Evolutionary conservation across 352 stramenopile genomes (phyloP).

Genomic region (Pythium apleroticum): DNA sequence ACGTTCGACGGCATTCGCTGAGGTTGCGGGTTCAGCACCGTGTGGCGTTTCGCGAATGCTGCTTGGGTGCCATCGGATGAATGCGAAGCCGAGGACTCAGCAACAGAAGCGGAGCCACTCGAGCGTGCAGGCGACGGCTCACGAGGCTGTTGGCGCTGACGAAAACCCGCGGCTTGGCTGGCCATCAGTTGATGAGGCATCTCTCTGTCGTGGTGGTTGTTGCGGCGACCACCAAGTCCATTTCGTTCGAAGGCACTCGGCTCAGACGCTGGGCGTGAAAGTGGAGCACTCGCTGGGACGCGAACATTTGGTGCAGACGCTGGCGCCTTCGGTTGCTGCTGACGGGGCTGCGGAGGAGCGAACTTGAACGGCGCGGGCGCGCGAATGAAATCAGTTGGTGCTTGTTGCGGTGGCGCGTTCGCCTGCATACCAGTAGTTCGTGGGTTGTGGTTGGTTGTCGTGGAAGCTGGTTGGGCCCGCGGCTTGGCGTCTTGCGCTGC

Average conservation of each 20-base stretch:
- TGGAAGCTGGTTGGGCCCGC: too few species aligned
- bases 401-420: neutral
- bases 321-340: neutral
- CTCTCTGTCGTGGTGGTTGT: neutral
- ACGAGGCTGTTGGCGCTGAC: neutral
- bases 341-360: neutral
- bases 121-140: neutral
- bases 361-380: constrained; percentile 2
- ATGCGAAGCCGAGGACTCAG: neutral
- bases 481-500: too few species aligned
- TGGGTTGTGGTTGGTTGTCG: too few species aligned
- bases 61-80: neutral
- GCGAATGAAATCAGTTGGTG: constrained; percentile 2
- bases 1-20: constrained; percentile 20
- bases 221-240: neutral
- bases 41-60: neutral
- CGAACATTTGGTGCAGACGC: neutral
- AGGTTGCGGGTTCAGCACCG: constrained; percentile 18
- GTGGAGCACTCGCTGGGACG: neutral
- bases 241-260: neutral
- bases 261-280: neutral
- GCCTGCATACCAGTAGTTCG: neutral
- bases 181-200: neutral
- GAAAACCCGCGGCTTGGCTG: neutral
- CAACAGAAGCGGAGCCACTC: neutral